These are phyloP conservation scores for Aeschynomene evenia DNA, from an alignment of 306 rosid species.

Conservation along the genomic window DNA sequence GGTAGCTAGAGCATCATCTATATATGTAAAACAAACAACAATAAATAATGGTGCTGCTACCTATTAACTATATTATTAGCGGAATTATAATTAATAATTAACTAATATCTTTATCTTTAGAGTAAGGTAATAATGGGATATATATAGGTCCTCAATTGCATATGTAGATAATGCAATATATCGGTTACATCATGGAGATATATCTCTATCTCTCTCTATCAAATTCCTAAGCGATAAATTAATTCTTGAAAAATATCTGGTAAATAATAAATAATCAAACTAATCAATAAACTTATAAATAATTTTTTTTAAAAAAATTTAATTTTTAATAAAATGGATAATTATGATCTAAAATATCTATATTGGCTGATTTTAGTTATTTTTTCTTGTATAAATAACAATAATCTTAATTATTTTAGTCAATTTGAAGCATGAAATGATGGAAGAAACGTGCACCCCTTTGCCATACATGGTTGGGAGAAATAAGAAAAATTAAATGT, in stretches of 20 bases:
- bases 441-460: slow-evolving; percentile 34
- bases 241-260: too few species aligned
- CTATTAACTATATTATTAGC: neutral
- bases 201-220: slow-evolving; percentile 28
- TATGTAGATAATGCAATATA: slow-evolving; percentile 12
- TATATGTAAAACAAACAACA: slow-evolving; percentile 2
- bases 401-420: too few species aligned
- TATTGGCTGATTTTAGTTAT: too few species aligned
- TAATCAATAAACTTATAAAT: too few species aligned
- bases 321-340: too few species aligned
- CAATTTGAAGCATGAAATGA: slow-evolving; percentile 16
- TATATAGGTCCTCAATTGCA: neutral
- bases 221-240: slow-evolving; percentile 28
- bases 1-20: too few species aligned
- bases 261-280: too few species aligned
- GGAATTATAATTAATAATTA: neutral
- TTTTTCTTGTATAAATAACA: too few species aligned
- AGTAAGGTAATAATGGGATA: slow-evolving; percentile 9
- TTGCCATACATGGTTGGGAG: slow-evolving; percentile 43
- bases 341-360: too few species aligned
- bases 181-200: slow-evolving; percentile 25
- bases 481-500: slow-evolving; percentile 27
- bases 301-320: too few species aligned
- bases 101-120: slow-evolving; percentile 25
- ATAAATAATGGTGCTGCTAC: slow-evolving; percentile 1